Conservation (phyloP, 2,329 filamentous ascomycete species). For the Aureobasidium sp. region DNA sequence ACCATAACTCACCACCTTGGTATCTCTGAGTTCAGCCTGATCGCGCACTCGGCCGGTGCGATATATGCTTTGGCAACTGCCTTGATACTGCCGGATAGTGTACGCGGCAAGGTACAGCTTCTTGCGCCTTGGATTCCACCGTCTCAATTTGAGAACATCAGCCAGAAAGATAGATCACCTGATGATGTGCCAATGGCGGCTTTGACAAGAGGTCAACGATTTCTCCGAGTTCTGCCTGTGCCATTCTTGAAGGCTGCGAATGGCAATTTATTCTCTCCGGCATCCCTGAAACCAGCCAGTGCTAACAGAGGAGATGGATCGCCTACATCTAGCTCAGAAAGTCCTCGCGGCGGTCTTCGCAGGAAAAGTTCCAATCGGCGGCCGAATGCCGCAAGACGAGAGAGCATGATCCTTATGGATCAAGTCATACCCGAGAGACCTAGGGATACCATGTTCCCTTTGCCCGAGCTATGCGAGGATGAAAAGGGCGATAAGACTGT, state of each 20-base stretch:
- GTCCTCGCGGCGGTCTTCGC: neutral
- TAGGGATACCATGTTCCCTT: slow-evolving; percentile 24
- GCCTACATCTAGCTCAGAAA: neutral
- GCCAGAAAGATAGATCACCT: slow-evolving; percentile 31
- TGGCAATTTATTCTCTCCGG: slow-evolving; percentile 87
- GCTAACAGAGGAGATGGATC: slow-evolving; percentile 22
- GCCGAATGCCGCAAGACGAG: slow-evolving; percentile 32
- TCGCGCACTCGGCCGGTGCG: slow-evolving; percentile 94
- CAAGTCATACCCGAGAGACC: slow-evolving; percentile 36
- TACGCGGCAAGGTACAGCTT: slow-evolving; percentile 87
- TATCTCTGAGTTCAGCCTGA: slow-evolving; percentile 91
- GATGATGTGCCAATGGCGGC: slow-evolving; percentile 61
- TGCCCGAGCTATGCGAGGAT: slow-evolving; percentile 22
- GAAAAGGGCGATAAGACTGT: slow-evolving; percentile 13
- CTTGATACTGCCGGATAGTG: slow-evolving; percentile 90
- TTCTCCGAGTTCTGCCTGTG: slow-evolving; percentile 81
- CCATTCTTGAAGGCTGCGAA: slow-evolving; percentile 91
- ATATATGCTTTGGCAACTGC: slow-evolving; percentile 96
- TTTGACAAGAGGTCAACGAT: slow-evolving; percentile 84
- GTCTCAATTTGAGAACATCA: slow-evolving; percentile 78
- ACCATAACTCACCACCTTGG: slow-evolving; percentile 87
- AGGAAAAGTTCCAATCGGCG: slow-evolving; percentile 17
- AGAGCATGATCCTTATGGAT: slow-evolving; percentile 46
- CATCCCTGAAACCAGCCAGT: slow-evolving; percentile 29
- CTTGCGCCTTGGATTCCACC: slow-evolving; percentile 96